A percentile compares a stretch with the other conserved stretches of the same genome.
These are phyloP conservation scores for Aspergillus ochraceoroseus DNA, from an alignment of 2,329 filamentous ascomycete genomes.

Conservation along the genomic window DNA sequence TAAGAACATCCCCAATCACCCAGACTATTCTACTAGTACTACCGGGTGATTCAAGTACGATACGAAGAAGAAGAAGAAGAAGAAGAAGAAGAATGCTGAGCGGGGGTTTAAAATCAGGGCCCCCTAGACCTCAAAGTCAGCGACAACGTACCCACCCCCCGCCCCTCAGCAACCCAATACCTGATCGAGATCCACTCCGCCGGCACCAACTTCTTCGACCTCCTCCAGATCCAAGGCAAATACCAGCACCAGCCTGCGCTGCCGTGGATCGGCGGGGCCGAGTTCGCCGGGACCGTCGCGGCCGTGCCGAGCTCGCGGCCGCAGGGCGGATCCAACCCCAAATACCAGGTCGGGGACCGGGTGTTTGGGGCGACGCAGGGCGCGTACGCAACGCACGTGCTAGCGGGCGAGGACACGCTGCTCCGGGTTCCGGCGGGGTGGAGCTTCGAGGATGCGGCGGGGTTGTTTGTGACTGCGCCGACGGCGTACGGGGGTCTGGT, in stretches of 20 bases:
- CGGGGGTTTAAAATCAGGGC: conserved; percentile 56
- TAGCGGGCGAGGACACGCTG: conserved; percentile 61
- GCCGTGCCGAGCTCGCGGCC: conserved; percentile 52
- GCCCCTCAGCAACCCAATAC: conserved; percentile 68
- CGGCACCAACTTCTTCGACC: conserved; percentile 95
- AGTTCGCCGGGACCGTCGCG: conserved; percentile 77
- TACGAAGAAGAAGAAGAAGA: too few relatives aligned
- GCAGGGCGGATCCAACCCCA: conserved; percentile 43
- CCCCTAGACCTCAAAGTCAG: conserved; percentile 73
- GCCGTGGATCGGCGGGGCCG: conserved; percentile 79
- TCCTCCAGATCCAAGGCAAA: conserved; percentile 90
- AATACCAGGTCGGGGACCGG: conserved; percentile 70
- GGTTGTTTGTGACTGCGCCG: conserved; percentile 85
- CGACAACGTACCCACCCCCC: conserved; percentile 68
- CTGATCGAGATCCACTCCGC: conserved; percentile 80
- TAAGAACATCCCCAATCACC: conserved; percentile 31
- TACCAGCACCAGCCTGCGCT: conserved; percentile 89
- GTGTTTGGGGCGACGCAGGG: conserved; percentile 87
- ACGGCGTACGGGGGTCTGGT: conserved; percentile 84
- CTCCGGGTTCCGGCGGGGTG: conserved; percentile 73
- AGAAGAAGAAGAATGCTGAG: too few relatives aligned
- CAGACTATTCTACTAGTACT: too few relatives aligned
- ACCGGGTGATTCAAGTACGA: too few relatives aligned
- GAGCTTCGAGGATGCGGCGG: conserved; percentile 79
- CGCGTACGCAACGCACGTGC: conserved; percentile 73